Conservation (phyloP, 2,329 filamentous ascomycete species). For the Clarireedia paspali region DNA sequence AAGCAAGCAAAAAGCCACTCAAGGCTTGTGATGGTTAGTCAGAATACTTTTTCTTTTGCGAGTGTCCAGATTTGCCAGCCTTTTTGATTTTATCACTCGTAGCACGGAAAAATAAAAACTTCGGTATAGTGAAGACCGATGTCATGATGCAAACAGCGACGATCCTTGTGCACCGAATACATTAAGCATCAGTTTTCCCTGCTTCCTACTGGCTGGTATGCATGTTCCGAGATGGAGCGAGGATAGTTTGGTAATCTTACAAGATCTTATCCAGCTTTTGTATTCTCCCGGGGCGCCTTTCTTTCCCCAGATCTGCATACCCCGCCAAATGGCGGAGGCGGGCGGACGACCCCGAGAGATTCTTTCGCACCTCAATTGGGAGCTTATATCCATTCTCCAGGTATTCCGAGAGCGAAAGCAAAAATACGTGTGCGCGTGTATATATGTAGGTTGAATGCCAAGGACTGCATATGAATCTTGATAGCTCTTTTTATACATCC, state of each 20-base stretch:
- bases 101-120: slow-evolving; percentile 14
- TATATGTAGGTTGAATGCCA: background rate
- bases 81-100: background rate
- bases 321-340: background rate
- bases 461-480: background rate
- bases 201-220: slow-evolving; percentile 1
- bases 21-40: background rate
- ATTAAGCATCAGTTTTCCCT: background rate
- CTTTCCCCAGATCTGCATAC: background rate
- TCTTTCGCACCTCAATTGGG: background rate
- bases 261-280: background rate
- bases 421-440: background rate
- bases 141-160: slow-evolving; percentile 5
- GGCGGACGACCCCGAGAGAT: background rate
- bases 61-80: background rate
- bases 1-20: background rate
- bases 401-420: background rate
- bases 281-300: background rate
- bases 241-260: no score
- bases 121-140: slow-evolving; percentile 15
- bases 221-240: background rate
- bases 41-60: background rate
- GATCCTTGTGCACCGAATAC: background rate
- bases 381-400: background rate
- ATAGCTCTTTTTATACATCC: background rate